phyloP scores from a whole-genome alignment of 2,329 filamentous ascomycete genomes.

The Fusarium haematococcum region DNA sequence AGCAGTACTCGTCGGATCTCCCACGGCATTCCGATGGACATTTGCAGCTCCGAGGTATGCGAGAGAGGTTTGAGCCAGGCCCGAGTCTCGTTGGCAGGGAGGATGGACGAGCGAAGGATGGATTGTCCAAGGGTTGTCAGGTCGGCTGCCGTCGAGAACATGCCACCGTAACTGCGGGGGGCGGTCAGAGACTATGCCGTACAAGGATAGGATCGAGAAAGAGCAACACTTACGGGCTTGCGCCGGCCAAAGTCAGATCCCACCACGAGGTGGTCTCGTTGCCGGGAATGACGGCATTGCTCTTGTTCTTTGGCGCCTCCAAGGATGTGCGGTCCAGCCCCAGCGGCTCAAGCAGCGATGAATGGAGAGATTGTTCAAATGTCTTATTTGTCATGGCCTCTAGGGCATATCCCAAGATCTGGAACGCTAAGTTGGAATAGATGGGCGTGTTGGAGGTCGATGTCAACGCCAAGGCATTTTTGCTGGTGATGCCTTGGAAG shows the following conservation, averaged over 20 bases:
- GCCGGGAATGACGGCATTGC: conserved; percentile 10
- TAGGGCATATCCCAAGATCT: conserved; percentile 12
- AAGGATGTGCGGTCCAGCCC: conserved; percentile 4
- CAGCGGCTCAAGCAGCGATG: conserved; percentile 1
- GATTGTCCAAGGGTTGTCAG: background rate
- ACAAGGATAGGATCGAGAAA: background rate
- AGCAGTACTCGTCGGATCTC: conserved; percentile 53
- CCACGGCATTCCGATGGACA: conserved; percentile 58
- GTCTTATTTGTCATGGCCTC: conserved; percentile 10
- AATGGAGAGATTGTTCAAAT: background rate
- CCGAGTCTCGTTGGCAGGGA: background rate
- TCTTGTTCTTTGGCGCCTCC: conserved; percentile 9
- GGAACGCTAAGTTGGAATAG: conserved; percentile 18
- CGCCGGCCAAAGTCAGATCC: background rate
- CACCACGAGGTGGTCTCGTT: conserved; percentile 3
- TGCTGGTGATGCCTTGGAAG: background rate
- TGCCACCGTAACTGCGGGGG: background rate
- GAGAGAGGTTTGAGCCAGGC: conserved; percentile 57
- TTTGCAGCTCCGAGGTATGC: conserved; percentile 49
- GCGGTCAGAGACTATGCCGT: background rate
- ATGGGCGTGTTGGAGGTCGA: conserved; percentile 12
- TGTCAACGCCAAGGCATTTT: background rate
- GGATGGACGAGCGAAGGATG: conserved; percentile 1
- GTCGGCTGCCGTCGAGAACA: conserved; percentile 5
- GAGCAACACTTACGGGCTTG: conserved; percentile 1